These are phyloP conservation scores for Trypanosoma lewisi DNA, from an alignment of 208 protist species.

Conservation along the genomic window DNA sequence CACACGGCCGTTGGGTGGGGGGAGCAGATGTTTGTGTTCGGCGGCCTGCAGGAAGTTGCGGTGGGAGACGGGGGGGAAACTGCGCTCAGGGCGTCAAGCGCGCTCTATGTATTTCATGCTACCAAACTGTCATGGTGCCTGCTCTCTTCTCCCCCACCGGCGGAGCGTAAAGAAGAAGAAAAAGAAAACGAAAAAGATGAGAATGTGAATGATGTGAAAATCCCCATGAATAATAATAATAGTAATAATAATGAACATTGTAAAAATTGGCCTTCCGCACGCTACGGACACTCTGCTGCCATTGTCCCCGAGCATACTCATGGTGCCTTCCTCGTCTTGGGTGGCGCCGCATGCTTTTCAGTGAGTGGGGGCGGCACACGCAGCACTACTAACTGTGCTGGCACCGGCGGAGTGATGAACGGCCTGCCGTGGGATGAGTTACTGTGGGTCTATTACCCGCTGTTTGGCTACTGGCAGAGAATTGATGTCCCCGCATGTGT, in stretches of 20 bases:
- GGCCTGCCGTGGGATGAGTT: constrained; percentile 38
- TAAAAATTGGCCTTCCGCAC: constrained; percentile 43
- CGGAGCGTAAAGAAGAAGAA: neutral
- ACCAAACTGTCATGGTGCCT: constrained; percentile 32
- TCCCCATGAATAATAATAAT: neutral
- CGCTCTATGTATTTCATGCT: constrained; percentile 42
- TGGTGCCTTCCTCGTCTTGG: constrained; percentile 24
- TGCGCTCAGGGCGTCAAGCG: constrained; percentile 26
- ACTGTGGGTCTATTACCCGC: constrained; percentile 51
- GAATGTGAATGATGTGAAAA: too few species aligned
- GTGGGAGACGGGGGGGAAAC: neutral
- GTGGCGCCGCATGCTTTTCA: constrained; percentile 22
- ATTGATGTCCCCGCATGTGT: constrained; percentile 31
- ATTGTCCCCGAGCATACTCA: constrained; percentile 30
- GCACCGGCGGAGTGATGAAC: constrained; percentile 8
- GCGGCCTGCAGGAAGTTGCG: constrained; percentile 26
- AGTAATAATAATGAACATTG: constrained; percentile 2
- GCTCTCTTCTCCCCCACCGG: constrained; percentile 6
- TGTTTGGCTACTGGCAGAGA: constrained; percentile 35
- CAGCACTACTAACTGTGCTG: too few species aligned
- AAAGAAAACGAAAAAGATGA: too few species aligned
- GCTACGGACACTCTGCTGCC: constrained; percentile 50
- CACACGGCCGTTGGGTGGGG: constrained; percentile 45
- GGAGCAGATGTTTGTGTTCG: constrained; percentile 45
- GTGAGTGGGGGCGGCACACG: neutral